A percentile compares a stretch with the other conserved stretches of the same genome.
Evolutionary conservation across 2,329 filamentous ascomycete species (phyloP).

Genomic region (Intubia oerlemansii): DNA sequence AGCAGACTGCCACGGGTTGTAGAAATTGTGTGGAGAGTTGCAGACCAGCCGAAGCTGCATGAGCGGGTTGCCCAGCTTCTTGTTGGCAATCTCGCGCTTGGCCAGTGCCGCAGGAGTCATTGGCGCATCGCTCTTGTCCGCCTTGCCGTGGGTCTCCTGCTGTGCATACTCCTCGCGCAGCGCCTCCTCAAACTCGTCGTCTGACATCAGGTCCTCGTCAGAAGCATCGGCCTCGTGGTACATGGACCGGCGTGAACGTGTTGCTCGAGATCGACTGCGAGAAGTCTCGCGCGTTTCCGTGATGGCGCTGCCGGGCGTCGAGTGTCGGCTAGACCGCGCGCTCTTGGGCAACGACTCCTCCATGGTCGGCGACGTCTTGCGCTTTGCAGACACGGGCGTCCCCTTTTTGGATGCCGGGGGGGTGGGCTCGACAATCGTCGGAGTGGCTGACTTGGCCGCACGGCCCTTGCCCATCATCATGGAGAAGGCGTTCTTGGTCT

Average conservation of each 20-base stretch:
- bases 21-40: conserved; percentile 92
- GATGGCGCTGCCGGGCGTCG: conserved; percentile 50
- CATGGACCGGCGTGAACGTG: conserved; percentile 13
- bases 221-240: conserved; percentile 36
- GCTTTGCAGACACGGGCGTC: conserved; percentile 9
- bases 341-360: conserved; percentile 37
- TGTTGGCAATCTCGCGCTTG: conserved; percentile 70
- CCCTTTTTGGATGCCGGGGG: neutral
- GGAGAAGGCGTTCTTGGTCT: conserved; percentile 24
- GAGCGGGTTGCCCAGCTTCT: conserved; percentile 82
- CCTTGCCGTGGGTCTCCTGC: conserved; percentile 17
- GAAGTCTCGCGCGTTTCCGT: no score
- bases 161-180: conserved; percentile 38
- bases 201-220: conserved; percentile 45
- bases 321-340: conserved; percentile 49
- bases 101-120: conserved; percentile 45
- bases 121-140: conserved; percentile 15
- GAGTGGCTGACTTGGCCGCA: no score
- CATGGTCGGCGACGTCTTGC: conserved; percentile 15
- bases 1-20: conserved; percentile 54
- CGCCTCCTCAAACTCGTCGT: conserved; percentile 65
- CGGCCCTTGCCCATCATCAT: conserved; percentile 31
- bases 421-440: conserved; percentile 1
- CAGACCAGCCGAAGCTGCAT: conserved; percentile 85
- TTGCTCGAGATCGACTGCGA: conserved; percentile 29